Conservation (phyloP, 345 rosid genomes). For the Ceriops tagal region DNA sequence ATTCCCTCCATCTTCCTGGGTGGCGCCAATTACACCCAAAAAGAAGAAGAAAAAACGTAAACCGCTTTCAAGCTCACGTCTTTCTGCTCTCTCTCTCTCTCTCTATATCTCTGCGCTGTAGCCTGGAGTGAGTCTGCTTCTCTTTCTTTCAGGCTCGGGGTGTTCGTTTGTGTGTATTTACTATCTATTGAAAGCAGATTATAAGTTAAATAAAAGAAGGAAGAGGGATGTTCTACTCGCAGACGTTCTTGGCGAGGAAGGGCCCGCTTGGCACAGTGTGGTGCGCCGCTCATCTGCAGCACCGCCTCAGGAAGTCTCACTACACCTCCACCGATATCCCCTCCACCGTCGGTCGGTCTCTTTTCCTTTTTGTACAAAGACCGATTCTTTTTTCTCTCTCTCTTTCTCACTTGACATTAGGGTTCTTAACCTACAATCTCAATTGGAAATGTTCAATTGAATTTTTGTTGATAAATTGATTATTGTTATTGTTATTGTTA, state of each 20-base stretch:
- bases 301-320: conserved; percentile 75
- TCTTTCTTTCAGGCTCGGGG: too few relatives aligned
- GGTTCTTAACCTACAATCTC: neutral
- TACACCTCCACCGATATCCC: conserved; percentile 67
- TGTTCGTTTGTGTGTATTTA: too few relatives aligned
- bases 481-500: too few relatives aligned
- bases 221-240: conserved; percentile 68
- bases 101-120: too few relatives aligned
- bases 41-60: too few relatives aligned
- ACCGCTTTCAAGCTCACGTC: too few relatives aligned
- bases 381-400: neutral
- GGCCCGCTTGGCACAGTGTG: conserved; percentile 80
- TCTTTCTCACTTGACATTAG: neutral
- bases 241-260: conserved; percentile 62
- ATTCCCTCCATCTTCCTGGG: too few relatives aligned
- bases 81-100: too few relatives aligned
- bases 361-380: neutral
- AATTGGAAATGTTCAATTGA: neutral
- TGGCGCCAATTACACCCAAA: too few relatives aligned
- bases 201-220: neutral
- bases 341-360: conserved; percentile 60
- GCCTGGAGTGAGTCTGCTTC: too few relatives aligned
- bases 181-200: too few relatives aligned
- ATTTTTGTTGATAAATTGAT: neutral
- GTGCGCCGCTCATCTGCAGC: conserved; percentile 84